A percentile compares a stretch with the other conserved stretches of the same genome.
Evolutionary conservation across 2,329 filamentous ascomycete genomes (phyloP).

Genomic region (Thelonectria rubi): DNA sequence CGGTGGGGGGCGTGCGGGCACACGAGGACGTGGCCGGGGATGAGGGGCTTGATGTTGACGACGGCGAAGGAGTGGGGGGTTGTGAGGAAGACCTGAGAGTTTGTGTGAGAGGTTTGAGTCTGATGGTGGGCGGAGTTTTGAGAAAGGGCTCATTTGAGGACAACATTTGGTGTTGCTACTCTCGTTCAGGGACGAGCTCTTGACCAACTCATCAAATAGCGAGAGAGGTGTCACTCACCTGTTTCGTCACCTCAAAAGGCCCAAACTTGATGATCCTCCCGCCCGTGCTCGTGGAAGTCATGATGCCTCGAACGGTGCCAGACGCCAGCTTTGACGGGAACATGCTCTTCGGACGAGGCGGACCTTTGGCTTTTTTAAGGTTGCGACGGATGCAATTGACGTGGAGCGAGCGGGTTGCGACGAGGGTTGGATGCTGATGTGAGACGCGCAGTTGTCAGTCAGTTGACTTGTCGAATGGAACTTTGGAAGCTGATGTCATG

Average conservation of each 20-base stretch:
- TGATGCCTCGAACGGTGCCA: slow-evolving; percentile 36
- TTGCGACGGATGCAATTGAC: neutral
- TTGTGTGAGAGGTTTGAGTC: too few species aligned
- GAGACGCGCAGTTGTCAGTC: slow-evolving; percentile 6
- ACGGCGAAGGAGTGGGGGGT: slow-evolving; percentile 85
- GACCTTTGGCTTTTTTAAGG: neutral
- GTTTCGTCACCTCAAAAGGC: slow-evolving; percentile 77
- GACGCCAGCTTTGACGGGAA: slow-evolving; percentile 24
- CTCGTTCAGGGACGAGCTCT: neutral
- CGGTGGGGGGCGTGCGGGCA: slow-evolving; percentile 76
- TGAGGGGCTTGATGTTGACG: slow-evolving; percentile 93
- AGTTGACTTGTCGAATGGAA: neutral
- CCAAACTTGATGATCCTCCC: slow-evolving; percentile 70
- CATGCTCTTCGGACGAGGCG: slow-evolving; percentile 31
- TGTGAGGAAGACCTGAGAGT: slow-evolving; percentile 80
- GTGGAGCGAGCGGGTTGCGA: neutral
- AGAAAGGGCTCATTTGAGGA: too few species aligned
- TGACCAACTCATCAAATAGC: neutral
- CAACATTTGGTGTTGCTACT: too few species aligned
- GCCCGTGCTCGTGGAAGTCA: slow-evolving; percentile 43
- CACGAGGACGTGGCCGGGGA: slow-evolving; percentile 92
- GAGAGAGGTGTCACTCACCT: slow-evolving; percentile 59
- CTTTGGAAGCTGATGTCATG: slow-evolving; percentile 35
- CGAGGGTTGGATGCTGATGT: neutral
- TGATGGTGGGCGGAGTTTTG: too few species aligned